These are phyloP conservation scores for Decorospora gaudefroyi DNA, from an alignment of 2,329 filamentous ascomycete genomes.

Conservation along the genomic window DNA sequence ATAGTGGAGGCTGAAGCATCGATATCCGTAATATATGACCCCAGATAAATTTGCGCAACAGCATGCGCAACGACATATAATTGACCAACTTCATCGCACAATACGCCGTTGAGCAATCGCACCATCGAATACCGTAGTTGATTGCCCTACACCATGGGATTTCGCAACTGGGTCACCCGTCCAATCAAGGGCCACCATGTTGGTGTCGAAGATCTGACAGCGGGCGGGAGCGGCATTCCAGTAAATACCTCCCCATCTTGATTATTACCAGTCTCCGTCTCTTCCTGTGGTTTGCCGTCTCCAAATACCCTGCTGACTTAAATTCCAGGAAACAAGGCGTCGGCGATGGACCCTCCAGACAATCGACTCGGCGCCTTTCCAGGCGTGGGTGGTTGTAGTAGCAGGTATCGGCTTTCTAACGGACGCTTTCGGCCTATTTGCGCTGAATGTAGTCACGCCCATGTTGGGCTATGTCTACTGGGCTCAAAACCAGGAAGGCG, in stretches of 20 bases:
- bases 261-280: too few species aligned
- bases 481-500: slow-evolving; percentile 29
- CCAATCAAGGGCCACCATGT: slow-evolving; percentile 38
- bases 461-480: slow-evolving; percentile 50
- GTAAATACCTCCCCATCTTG: slow-evolving; percentile 21
- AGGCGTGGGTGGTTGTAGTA: slow-evolving; percentile 47
- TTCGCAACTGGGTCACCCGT: slow-evolving; percentile 39
- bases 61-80: too few species aligned
- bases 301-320: neutral
- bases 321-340: slow-evolving; percentile 28
- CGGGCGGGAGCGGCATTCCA: slow-evolving; percentile 39
- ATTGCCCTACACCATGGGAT: slow-evolving; percentile 25
- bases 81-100: too few species aligned
- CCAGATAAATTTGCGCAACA: slow-evolving; percentile 8
- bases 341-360: slow-evolving; percentile 42
- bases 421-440: slow-evolving; percentile 49
- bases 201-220: slow-evolving; percentile 40
- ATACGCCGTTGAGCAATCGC: neutral
- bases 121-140: neutral
- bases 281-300: neutral
- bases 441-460: slow-evolving; percentile 49
- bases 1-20: slow-evolving; percentile 27
- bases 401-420: slow-evolving; percentile 50
- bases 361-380: slow-evolving; percentile 42
- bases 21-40: slow-evolving; percentile 15